phyloP scores from a whole-genome alignment of 129 eudicot genomes.

The Saposhnikovia divaricata region DNA sequence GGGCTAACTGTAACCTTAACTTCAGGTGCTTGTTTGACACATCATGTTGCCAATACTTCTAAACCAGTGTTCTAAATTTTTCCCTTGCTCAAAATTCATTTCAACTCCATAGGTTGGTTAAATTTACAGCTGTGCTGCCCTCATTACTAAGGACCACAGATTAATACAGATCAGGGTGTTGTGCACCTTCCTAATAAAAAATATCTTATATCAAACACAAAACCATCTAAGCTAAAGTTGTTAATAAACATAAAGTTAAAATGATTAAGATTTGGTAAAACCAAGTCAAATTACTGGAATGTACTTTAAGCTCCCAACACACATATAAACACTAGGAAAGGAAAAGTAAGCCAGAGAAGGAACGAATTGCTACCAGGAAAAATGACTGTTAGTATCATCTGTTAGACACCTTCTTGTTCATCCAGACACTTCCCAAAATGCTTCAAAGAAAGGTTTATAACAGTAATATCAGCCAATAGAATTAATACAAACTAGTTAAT shows the following conservation, averaged over 20 bases:
- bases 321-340: not conserved
- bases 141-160: not conserved
- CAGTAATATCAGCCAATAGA: not conserved
- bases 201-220: not conserved
- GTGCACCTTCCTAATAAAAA: not conserved
- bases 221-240: not conserved
- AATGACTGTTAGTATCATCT: no score
- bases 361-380: not conserved
- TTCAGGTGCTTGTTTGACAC: constrained; percentile 63
- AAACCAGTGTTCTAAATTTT: not conserved
- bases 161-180: not conserved
- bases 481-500: not conserved
- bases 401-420: not conserved
- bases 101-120: not conserved
- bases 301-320: not conserved
- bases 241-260: not conserved
- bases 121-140: not conserved
- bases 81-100: not conserved
- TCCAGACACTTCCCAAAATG: not conserved
- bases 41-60: not conserved
- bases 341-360: not conserved
- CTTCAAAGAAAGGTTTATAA: not conserved
- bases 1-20: constrained; percentile 1
- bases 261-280: not conserved
- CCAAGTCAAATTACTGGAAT: not conserved